Evolutionary conservation across 1,284 basidiomycete genomes (phyloP), one percentile per base, ranked within the genome.

Genomic region (Rhodotorula sp.): DNA sequence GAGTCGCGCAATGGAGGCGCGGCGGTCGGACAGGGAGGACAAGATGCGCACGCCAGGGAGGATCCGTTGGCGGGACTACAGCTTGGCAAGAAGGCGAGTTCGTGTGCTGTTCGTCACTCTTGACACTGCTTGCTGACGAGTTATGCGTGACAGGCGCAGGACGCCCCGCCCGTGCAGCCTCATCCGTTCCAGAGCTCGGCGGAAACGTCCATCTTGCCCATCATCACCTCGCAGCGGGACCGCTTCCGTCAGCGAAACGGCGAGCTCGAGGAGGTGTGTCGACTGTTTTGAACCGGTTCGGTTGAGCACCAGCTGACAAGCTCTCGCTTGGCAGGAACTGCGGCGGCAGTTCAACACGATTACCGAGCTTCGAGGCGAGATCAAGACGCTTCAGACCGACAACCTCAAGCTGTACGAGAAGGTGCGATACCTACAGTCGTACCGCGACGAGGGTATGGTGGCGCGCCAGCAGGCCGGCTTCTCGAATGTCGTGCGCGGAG

Each of bases 361-460:
- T 74, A 91, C 92, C 0, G 93, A 96, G 77, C 83, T 96, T 27
- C 88, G 92, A 19, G 83, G 87, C 34, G 94, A 96, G 81, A 88
- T 93, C 81, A 91, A 94, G 80, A 87, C 86, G 57, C 83, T 96
- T 46, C 93, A 96, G 80, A 85, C 88, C 0, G 94, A 96, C 80
- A 96, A 96, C 79, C 85, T 97, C 64, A 96, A 96, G 80, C 82
- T 95, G 64, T 96, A 96, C 80, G 94, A 96, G 81, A 97, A 95
- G 82, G 94, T 96, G 51, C 87, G 93, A 68, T 96, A 96, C 79
- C 94, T 95, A 88, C 92, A 95, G 80, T 91, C 89, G 73, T 96
- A 96, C 78, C 86, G 91, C 22, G 89, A 91, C 61, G 77, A 77
- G 4, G 66, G 55, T 19, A 58, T 67, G 65, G 62, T 64, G 27